Evolutionary conservation across 2,329 filamentous ascomycete species (phyloP), one percentile per base, ranked within the genome.

Genomic region (Madurella mycetomatis): DNA sequence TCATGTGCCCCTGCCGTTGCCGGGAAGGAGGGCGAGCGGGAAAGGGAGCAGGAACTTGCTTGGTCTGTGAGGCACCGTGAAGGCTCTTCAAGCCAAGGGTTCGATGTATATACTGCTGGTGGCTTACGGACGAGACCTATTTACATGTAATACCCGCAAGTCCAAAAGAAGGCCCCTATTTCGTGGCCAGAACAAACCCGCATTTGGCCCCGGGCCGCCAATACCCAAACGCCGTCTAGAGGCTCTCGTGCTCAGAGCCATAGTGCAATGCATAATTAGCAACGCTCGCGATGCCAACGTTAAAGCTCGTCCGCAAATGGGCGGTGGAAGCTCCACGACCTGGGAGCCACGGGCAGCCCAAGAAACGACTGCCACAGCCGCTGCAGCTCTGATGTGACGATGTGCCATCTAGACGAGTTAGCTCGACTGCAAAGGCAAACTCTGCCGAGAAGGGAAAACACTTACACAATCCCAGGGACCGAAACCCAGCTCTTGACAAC

Each of bases 381-480:
- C 15, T 65, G 57, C 2, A 74, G 48, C 61, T 83, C 80, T 0
- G 72, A 70, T 3, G 67, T 62, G n/a, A 75, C 13, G 31, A 82
- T 74, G 12, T 71, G 49, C 62, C 68, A 77, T 0, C 76, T 79
- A 19, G 9, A 31, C 11, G 3, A 32, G 47, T 58, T 31, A 60
- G 56, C 30, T 53, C 2, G 15, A 42, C 12, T n/a, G 5, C 5
- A 40, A 34, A 47, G 18, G 11, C n/a, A 32, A 9, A 30, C 15
- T 11, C 3, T 9, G 5, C 12, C 15, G 12, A 34, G 18, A 12
- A 8, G 40, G 9, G 42, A 41, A 34, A 83, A n/a, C n/a, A n/a
- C 88, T 83, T 79, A 94, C 88, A 88, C 53, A 58, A 79, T 80
- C 44, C 71, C 76, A 0, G 92, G 92, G 46, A 91, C 75, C 18